Evolutionary conservation across 75 land plant species (phyloP), one percentile per base, ranked within the genome.

Genomic region (Azolla pinnata): DNA sequence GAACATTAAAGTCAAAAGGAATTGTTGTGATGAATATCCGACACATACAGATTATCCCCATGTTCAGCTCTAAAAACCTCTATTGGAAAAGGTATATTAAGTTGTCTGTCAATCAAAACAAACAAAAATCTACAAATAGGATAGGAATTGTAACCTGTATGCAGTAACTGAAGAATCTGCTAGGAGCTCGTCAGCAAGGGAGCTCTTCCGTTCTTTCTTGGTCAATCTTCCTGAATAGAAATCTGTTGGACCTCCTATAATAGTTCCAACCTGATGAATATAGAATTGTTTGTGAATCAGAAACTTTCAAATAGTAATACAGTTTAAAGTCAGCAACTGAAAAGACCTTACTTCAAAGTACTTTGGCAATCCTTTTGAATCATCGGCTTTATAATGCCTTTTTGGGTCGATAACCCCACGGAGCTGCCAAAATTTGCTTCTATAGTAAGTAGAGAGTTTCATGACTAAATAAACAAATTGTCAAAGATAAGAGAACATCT

Each of bases 351-450:
- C 97, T 79, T 91, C 95, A 55, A 85, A 92, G 60, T 88, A 92
- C 67, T 92, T 92, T 19, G 97, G 90, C 0, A 82, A 54, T 16
- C 67, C 57, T 64, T 88, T 92, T 0, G 86, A 82, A 44, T 82
- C 85, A 49, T 81, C 77, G 53, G 79, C 73, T 75, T 85, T 84
- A 73, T 88, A 92, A 66, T 85, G 90, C 55, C 82, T 84, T 63
- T 92, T 92, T n/a, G 97, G 97, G 65, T 92, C 97, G 28, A 92
- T 58, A 33, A 74, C 89, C 64, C 61, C 56, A 59, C 97, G 88
- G 67, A 91, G 62, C 97, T 90, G 44, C 10, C 53, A 28, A 18
- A 24, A 49, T 1, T 1, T 24, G 23, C 16, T 57, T n/a, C 1
- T 24, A 32, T n/a, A 57, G 4, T 20, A n/a, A 16, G 20, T 1